phyloP scores from a whole-genome alignment of 345 rosid genomes.

The Aethionema arabicum region DNA sequence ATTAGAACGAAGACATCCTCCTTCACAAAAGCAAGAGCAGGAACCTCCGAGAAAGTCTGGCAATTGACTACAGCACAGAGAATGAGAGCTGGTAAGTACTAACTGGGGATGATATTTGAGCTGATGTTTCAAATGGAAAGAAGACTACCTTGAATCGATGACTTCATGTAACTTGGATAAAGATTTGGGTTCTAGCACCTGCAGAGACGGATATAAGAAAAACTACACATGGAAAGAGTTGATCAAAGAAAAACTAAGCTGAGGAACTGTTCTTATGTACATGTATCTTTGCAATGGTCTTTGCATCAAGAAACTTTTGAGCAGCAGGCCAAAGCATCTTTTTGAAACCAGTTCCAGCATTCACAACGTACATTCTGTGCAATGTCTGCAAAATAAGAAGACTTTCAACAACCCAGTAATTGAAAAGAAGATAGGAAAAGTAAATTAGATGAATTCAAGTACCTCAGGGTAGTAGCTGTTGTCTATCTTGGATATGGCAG shows the following conservation, averaged over 20 bases:
- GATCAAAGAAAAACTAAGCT: constrained; percentile 24
- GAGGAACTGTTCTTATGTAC: constrained; percentile 39
- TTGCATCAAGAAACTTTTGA: constrained; percentile 87
- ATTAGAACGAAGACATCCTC: constrained; percentile 91
- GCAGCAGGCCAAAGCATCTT: constrained; percentile 99
- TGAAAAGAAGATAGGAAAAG: constrained; percentile 13
- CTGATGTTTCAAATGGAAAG: constrained; percentile 18
- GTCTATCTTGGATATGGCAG: constrained; percentile 78
- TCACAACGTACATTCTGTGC: constrained; percentile 83
- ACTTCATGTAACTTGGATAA: constrained; percentile 68
- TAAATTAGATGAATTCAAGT: constrained; percentile 20
- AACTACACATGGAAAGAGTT: constrained; percentile 14
- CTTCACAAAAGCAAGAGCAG: constrained; percentile 70
- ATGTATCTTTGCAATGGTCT: constrained; percentile 82
- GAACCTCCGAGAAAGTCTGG: constrained; percentile 96
- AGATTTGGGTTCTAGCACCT: constrained; percentile 90
- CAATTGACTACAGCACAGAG: constrained; percentile 66
- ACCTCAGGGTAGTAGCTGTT: constrained; percentile 97
- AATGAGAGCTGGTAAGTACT: constrained; percentile 23
- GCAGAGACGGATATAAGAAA: constrained; percentile 31
- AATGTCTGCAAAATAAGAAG: constrained; percentile 59
- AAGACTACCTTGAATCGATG: constrained; percentile 69
- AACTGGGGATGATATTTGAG: constrained; percentile 2
- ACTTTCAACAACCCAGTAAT: constrained; percentile 2
- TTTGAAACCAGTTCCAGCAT: constrained; percentile 95